Evolutionary conservation across 2,329 filamentous ascomycete genomes (phyloP).

Genomic region (Seiridium cupressi): DNA sequence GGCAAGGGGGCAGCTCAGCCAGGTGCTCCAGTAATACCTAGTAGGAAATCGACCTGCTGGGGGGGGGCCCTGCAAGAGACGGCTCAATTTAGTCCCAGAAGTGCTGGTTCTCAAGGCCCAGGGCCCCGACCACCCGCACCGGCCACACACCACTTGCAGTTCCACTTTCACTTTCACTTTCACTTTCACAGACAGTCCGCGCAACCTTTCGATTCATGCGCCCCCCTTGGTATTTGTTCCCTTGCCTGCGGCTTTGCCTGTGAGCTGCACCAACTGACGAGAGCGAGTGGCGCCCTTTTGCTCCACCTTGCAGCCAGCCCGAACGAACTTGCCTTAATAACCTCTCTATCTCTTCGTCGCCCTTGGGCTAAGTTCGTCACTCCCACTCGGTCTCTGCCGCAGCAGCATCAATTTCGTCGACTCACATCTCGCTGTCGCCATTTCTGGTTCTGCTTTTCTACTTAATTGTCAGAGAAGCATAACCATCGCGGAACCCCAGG

Average conservation of each 20-base stretch:
- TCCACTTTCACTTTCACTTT: neutral
- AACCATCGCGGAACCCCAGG: neutral
- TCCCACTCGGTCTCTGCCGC: neutral
- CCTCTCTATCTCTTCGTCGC: neutral
- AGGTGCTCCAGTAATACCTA: neutral
- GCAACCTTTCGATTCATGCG: neutral
- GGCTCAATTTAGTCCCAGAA: too few species aligned
- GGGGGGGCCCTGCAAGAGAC: too few species aligned
- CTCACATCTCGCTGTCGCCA: neutral
- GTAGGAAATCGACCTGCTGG: too few species aligned
- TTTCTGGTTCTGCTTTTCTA: slow-evolving; percentile 1
- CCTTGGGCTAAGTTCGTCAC: neutral
- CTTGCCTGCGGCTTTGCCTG: neutral
- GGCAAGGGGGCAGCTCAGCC: neutral
- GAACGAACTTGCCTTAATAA: neutral
- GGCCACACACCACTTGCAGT: neutral
- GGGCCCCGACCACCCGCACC: neutral
- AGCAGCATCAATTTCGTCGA: neutral
- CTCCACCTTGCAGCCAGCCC: neutral
- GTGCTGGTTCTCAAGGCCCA: too few species aligned
- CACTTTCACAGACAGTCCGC: too few species aligned
- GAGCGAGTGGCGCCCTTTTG: neutral
- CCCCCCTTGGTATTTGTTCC: neutral
- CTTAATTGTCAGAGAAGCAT: slow-evolving; percentile 1
- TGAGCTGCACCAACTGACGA: neutral